These are phyloP conservation scores for Besnoitia besnoiti DNA, from an alignment of 169 alveolate species.

Conservation along the genomic window DNA sequence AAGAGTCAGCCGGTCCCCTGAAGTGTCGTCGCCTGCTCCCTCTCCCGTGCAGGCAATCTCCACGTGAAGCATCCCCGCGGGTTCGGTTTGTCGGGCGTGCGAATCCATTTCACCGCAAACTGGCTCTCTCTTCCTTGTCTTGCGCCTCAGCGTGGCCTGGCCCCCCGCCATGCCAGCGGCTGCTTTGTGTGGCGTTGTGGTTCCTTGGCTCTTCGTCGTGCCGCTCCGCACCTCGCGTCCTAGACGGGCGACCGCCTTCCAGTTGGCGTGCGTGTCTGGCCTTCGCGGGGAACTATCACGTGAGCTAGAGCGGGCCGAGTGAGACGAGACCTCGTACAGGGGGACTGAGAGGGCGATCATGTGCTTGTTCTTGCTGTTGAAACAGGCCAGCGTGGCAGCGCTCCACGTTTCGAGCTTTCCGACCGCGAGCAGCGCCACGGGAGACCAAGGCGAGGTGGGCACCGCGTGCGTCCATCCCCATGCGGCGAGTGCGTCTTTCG, in stretches of 20 bases:
- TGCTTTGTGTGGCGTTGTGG: no score
- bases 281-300: not conserved
- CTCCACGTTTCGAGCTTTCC: not conserved
- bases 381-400: not conserved
- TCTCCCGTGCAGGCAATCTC: not conserved
- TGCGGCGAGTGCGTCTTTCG: not conserved
- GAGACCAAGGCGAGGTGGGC: not conserved
- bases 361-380: not conserved
- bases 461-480: constrained; percentile 21
- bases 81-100: no score
- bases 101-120: no score
- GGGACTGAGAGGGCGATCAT: not conserved
- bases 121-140: no score
- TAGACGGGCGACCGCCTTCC: not conserved
- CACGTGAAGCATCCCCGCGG: not conserved
- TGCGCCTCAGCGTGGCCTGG: no score
- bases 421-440: not conserved
- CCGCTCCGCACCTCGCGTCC: not conserved
- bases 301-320: no score
- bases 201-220: not conserved
- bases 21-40: not conserved
- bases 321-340: not conserved
- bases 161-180: no score
- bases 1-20: not conserved
- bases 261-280: not conserved